Evolutionary conservation across 2,329 filamentous ascomycete species (phyloP), one percentile per base, ranked within the genome.

Genomic region (Hypoxylon sp.): DNA sequence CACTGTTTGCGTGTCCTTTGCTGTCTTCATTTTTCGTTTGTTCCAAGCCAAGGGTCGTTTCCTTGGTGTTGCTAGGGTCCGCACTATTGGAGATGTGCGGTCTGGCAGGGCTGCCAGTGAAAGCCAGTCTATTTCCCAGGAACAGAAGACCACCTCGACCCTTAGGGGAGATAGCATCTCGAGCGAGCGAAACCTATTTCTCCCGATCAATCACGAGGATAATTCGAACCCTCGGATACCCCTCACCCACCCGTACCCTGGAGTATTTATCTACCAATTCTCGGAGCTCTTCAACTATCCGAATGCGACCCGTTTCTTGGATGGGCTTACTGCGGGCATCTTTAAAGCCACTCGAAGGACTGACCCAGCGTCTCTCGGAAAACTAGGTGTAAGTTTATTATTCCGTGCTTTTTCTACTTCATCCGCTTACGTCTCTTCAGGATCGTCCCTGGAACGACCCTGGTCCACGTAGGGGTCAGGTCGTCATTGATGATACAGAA

Each of bases 31-130:
- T 6, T 94, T 91, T 85, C 90, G 93, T 43, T 84, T 94, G 34
- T 89, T 94, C 75, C 93, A 94, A 78, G 91, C 92, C 2, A 87
- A 87, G 38, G 94, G 94, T 13, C 87, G 90, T 34, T 93, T 97
- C 81, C 85, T 97, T 1, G 94, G 94, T 30, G 87, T 88, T 60
- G 91, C 94, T 52, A 90, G 90, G 65, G 85, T 93, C 21, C 89
- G 91, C 74, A 91, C 89, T 0, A 65, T 72, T 21, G 64, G 70
- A 1, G 66, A 66, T n/a, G 21, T 64, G 21, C 63, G 49, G 14
- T 43, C 63, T 28, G 51, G 48, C 55, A 46, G 38, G 13, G 58
- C 7, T 28, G 46, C 53, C 11, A 62, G 53, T 10, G 61, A 64
- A 49, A 60, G 5, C 28, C 63, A 57, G 23, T 46, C 63, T 13